Evolutionary conservation across 1,139 yeast genomes (phyloP), one percentile per base, ranked within the genome.

Genomic region (Torulaspora pretoriensis): DNA sequence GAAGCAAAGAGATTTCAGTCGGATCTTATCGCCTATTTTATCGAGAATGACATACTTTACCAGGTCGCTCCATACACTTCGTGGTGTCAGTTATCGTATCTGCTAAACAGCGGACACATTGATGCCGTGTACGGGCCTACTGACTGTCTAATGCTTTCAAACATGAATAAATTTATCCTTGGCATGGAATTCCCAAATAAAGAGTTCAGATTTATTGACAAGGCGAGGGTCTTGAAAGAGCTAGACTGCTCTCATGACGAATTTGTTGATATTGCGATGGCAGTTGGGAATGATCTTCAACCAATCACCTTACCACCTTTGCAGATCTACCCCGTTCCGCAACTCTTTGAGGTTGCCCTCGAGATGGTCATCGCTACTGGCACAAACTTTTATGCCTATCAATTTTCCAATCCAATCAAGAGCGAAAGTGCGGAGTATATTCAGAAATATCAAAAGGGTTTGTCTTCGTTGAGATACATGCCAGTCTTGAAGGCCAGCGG

Each of bases 41-140:
- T 75, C 39, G 77, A 74, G 22, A 71, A 75, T 44, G 75, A 71
- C 2, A 69, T 87, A 23, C 84, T 81, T 51, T 90, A 77, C 60
- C 65, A 88, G 49, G 78, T 89, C 13, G 84, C 95, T 26, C 98
- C 98, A 1, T 89, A 82, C 60, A 76, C 81, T 45, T 80, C 97
- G 0, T 80, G 89, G 63, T 79, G 85, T 43, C 97, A 92, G 65
- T 71, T 92, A 55, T 78, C 87, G 8, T 88, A 87, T 58, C 69
- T 90, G 57, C 71, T 75, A 52, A 73, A 69, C 40, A 61, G 67
- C 24, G 72, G 70, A 2, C 65, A 74, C 34, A 77, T 90, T 45
- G 95, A 90, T 64, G 80, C 86, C 1, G 78, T 90, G 30, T 88
- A 81, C 63, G 95, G 95, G 1, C 84, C 96, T 8, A 81, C 90